phyloP scores from a whole-genome alignment of 805 yeast genomes.

The Lipomyces chichibuensis region DNA sequence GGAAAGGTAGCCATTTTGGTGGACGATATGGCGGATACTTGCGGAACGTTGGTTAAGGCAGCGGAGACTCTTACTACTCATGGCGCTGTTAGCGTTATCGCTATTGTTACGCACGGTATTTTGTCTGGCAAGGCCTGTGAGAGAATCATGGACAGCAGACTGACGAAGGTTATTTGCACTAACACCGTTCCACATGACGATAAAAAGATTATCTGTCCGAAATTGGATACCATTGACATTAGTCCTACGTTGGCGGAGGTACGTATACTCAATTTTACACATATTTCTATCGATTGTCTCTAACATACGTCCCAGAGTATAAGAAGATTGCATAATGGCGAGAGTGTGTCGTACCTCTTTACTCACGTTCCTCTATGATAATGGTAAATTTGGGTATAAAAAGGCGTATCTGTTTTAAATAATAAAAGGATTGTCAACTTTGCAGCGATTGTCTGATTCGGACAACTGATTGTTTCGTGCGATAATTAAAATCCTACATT shows the following conservation, averaged over 20 bases:
- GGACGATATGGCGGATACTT: slow-evolving; percentile 98
- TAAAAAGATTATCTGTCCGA: slow-evolving; percentile 60
- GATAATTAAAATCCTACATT: neutral
- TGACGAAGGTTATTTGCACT: slow-evolving; percentile 81
- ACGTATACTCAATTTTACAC: neutral
- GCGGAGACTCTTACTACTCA: slow-evolving; percentile 80
- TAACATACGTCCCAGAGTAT: slow-evolving; percentile 45
- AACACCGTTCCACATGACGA: slow-evolving; percentile 87
- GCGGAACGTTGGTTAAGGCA: slow-evolving; percentile 95
- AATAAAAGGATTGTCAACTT: neutral
- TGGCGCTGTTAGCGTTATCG: slow-evolving; percentile 83
- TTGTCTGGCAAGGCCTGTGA: slow-evolving; percentile 82
- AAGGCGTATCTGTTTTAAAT: slow-evolving; percentile 1
- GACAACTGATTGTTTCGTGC: neutral
- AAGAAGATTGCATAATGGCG: slow-evolving; percentile 94
- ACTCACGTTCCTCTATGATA: slow-evolving; percentile 59
- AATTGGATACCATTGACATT: slow-evolving; percentile 80
- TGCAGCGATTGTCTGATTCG: neutral
- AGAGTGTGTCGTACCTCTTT: slow-evolving; percentile 85
- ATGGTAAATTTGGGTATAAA: neutral
- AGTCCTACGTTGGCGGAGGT: slow-evolving; percentile 90
- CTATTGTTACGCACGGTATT: slow-evolving; percentile 95
- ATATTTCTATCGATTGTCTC: neutral
- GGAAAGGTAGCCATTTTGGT: slow-evolving; percentile 81
- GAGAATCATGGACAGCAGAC: slow-evolving; percentile 66